Percentiles rank a stretch among this genome's conserved stretches.
Evolutionary conservation across 2,329 filamentous ascomycete genomes (phyloP).

Genomic region (Colletotrichum coccodes): DNA sequence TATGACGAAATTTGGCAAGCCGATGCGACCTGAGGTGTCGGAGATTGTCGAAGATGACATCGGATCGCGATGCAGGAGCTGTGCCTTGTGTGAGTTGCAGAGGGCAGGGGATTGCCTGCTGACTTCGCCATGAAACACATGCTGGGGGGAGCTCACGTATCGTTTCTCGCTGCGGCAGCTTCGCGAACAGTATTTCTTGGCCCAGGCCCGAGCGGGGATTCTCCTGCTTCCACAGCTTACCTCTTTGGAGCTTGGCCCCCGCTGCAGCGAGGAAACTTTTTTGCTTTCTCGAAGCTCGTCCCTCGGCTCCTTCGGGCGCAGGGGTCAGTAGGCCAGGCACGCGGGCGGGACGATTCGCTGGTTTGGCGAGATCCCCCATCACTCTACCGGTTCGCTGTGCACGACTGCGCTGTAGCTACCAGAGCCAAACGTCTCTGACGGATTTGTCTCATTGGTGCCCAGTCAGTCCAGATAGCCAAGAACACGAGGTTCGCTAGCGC

Average conservation of each 20-base stretch:
- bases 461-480: background rate
- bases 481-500: background rate
- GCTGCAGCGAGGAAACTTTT: constrained; percentile 5
- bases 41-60: too few relatives aligned
- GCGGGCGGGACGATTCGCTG: background rate
- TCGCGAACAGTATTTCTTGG: constrained; percentile 2
- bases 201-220: constrained; percentile 18
- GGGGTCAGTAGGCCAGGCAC: background rate
- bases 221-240: constrained; percentile 8
- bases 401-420: background rate
- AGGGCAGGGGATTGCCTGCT: constrained; percentile 24
- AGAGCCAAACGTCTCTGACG: background rate
- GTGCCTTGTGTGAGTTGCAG: background rate
- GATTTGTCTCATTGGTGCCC: background rate
- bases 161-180: background rate
- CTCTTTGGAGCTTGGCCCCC: constrained; percentile 22
- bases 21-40: background rate
- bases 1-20: constrained; percentile 6
- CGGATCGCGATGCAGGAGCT: background rate
- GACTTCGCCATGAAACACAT: constrained; percentile 10
- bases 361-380: background rate
- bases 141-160: constrained; percentile 10
- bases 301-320: constrained; percentile 11
- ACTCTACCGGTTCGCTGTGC: background rate
- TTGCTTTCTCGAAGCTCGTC: constrained; percentile 12